A percentile compares a stretch with the other conserved stretches of the same genome.
Evolutionary conservation across 306 rosid genomes (phyloP).

Genomic region (Albizia julibrissin): DNA sequence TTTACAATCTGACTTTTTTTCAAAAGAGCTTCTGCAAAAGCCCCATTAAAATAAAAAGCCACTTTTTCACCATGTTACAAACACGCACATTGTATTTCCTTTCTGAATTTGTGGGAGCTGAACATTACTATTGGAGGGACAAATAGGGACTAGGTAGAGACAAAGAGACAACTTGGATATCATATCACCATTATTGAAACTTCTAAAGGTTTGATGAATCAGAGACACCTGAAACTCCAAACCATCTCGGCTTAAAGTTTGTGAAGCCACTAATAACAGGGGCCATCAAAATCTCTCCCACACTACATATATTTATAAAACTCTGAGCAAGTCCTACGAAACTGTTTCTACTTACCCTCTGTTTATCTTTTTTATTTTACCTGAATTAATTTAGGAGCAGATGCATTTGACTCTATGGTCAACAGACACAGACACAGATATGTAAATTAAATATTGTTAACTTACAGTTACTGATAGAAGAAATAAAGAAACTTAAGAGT

Average conservation of each 20-base stretch:
- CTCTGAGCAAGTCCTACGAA: neutral
- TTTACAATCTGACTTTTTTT: no score
- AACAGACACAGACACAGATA: neutral
- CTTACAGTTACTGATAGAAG: neutral
- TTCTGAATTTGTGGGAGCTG: no score
- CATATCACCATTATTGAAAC: neutral
- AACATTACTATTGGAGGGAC: no score
- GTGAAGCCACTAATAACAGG: no score
- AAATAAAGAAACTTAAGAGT: neutral
- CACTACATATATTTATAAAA: constrained; percentile 9
- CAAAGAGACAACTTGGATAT: constrained; percentile 14
- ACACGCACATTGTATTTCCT: no score
- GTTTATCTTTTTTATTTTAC: neutral
- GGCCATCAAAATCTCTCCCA: no score
- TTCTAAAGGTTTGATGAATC: neutral
- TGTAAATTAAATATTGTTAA: neutral
- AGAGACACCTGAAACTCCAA: constrained; percentile 2
- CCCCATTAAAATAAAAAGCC: no score
- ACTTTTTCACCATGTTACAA: no score
- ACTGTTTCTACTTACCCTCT: neutral
- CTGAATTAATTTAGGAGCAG: neutral
- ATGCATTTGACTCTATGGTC: neutral
- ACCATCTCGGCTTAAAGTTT: no score
- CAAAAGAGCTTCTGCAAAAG: no score
- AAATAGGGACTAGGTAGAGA: no score